A percentile compares a stretch with the other conserved stretches of the same genome.
These are phyloP conservation scores for Cardamine resedifolia DNA, from an alignment of 345 rosid species.

Conservation along the genomic window DNA sequence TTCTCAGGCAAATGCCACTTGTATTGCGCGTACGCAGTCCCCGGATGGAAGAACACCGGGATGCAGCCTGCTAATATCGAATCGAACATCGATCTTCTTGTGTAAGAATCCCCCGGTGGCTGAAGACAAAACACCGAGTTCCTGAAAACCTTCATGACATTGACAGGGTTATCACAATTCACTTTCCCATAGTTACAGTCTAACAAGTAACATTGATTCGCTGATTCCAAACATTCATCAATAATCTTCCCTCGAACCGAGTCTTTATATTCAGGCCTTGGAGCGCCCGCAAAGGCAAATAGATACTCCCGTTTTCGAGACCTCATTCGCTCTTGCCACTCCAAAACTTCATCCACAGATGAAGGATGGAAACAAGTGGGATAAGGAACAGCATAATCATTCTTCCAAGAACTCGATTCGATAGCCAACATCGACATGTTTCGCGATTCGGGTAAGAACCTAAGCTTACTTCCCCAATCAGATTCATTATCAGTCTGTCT, in stretches of 20 bases:
- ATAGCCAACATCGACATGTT: slow-evolving; percentile 69
- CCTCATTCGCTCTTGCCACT: slow-evolving; percentile 59
- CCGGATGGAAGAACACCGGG: slow-evolving; percentile 70
- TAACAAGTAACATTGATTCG: slow-evolving; percentile 48
- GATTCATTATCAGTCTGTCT: slow-evolving; percentile 56
- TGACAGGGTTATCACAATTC: slow-evolving; percentile 58
- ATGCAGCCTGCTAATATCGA: slow-evolving; percentile 63
- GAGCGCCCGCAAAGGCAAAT: slow-evolving; percentile 62
- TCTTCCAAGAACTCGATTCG: slow-evolving; percentile 66
- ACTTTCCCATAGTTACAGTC: slow-evolving; percentile 53
- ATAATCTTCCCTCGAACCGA: slow-evolving; percentile 63
- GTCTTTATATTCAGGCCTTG: slow-evolving; percentile 53
- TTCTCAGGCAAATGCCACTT: slow-evolving; percentile 58
- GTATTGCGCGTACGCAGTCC: slow-evolving; percentile 62
- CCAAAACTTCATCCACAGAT: slow-evolving; percentile 34
- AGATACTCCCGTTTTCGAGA: slow-evolving; percentile 44
- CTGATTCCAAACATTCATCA: slow-evolving; percentile 52
- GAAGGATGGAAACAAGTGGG: slow-evolving; percentile 69
- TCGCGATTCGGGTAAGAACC: slow-evolving; percentile 57
- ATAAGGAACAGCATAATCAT: slow-evolving; percentile 63
- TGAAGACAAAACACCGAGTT: slow-evolving; percentile 67
- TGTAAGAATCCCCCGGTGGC: slow-evolving; percentile 70
- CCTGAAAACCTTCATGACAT: slow-evolving; percentile 53
- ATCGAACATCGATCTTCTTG: slow-evolving; percentile 61
- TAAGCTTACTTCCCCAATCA: slow-evolving; percentile 69